Conservation (phyloP, 768 basidiomycete genomes). For the Calocybe indica region DNA sequence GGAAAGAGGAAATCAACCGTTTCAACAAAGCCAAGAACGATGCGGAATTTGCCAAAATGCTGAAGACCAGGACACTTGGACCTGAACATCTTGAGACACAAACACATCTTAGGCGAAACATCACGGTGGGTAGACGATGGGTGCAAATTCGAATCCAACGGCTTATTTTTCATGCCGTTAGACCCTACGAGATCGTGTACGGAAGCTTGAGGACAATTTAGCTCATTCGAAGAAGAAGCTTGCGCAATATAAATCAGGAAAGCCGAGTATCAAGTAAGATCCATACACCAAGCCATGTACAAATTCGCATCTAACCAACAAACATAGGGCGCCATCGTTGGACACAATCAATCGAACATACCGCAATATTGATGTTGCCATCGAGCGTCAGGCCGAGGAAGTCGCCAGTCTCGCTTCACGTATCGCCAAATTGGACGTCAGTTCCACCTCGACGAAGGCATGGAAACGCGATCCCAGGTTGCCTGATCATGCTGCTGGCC, state of each 20-base stretch:
- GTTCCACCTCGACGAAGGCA: slow-evolving; percentile 7
- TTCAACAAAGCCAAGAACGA: slow-evolving; percentile 78
- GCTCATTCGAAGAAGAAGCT: slow-evolving; percentile 66
- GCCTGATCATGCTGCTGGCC: slow-evolving; percentile 23
- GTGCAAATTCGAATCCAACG: no score
- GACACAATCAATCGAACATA: slow-evolving; percentile 83
- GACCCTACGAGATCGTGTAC: slow-evolving; percentile 66
- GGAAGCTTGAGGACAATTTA: slow-evolving; percentile 75
- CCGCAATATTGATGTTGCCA: slow-evolving; percentile 74
- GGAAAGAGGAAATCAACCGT: slow-evolving; percentile 76
- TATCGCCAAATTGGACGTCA: slow-evolving; percentile 43
- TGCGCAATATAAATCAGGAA: slow-evolving; percentile 53
- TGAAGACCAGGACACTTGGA: slow-evolving; percentile 71
- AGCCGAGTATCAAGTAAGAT: slow-evolving; percentile 55
- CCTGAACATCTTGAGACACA: slow-evolving; percentile 88
- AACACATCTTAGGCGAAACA: slow-evolving; percentile 61
- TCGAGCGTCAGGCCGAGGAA: slow-evolving; percentile 55
- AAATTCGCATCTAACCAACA: background rate
- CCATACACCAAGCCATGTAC: background rate
- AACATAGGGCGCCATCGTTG: slow-evolving; percentile 68
- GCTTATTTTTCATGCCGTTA: slow-evolving; percentile 20
- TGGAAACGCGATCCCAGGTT: slow-evolving; percentile 35
- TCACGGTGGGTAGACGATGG: slow-evolving; percentile 44
- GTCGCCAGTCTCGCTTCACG: slow-evolving; percentile 47
- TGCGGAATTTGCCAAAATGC: slow-evolving; percentile 69